Conservation (phyloP, 2,329 filamentous ascomycete genomes). For the Nigrograna mackinnonii region DNA sequence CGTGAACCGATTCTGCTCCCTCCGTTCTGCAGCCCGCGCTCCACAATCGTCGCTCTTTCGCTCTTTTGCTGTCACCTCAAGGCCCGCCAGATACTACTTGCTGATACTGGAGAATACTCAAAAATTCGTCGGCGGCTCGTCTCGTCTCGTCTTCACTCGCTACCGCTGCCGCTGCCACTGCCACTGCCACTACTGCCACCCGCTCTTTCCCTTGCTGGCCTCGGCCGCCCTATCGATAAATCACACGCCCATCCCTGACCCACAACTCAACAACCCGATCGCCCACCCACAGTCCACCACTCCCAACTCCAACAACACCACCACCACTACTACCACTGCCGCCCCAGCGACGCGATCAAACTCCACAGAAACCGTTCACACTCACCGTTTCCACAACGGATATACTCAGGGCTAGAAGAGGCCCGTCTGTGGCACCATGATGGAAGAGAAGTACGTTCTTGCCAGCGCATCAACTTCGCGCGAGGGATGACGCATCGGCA, state of each 20-base stretch:
- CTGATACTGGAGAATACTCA: too few relatives aligned
- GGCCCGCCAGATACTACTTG: constrained; percentile 9
- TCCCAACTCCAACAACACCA: constrained; percentile 1
- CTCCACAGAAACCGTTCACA: neutral
- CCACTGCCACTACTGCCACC: constrained; percentile 2
- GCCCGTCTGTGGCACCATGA: constrained; percentile 24
- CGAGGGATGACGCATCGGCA: neutral
- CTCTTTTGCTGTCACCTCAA: neutral
- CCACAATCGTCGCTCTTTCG: neutral
- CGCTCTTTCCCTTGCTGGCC: constrained; percentile 6
- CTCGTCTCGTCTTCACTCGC: too few relatives aligned
- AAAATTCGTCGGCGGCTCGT: too few relatives aligned
- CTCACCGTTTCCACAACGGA: neutral
- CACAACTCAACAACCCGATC: constrained; percentile 6
- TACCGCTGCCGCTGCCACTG: constrained; percentile 5
- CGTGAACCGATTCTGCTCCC: constrained; percentile 27
- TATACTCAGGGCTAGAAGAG: constrained; percentile 8
- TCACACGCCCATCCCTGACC: neutral
- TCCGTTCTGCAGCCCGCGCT: constrained; percentile 1
- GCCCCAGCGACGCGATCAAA: neutral
- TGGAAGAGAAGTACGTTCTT: constrained; percentile 47
- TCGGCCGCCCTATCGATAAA: neutral
- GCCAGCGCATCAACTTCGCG: constrained; percentile 5
- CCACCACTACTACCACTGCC: constrained; percentile 2
- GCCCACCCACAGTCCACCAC: constrained; percentile 16